Conservation (phyloP, 108 stramenopile species). For the Pseudonitzschia delicatissima region DNA sequence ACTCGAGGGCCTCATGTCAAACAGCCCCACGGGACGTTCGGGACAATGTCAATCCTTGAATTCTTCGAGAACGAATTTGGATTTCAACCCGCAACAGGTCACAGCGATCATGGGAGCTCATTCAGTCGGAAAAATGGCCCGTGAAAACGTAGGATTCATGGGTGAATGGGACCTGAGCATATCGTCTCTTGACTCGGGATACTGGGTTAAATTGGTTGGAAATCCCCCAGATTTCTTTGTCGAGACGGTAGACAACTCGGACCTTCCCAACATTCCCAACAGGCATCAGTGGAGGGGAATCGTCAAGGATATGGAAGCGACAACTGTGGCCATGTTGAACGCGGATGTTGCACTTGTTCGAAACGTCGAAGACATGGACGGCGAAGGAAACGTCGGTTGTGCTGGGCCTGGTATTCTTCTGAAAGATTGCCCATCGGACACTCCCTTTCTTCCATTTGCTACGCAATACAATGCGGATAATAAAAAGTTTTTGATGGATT, state of each 20-base stretch:
- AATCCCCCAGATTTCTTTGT: neutral
- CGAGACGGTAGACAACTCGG: slow-evolving; percentile 5
- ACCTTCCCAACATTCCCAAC: slow-evolving; percentile 29
- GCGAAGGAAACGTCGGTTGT: neutral
- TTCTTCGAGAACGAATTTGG: slow-evolving; percentile 41
- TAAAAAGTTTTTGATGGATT: slow-evolving; percentile 23
- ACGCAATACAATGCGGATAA: slow-evolving; percentile 11
- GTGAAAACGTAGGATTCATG: slow-evolving; percentile 40
- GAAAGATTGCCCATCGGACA: slow-evolving; percentile 9
- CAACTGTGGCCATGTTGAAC: slow-evolving; percentile 32
- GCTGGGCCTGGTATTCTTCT: slow-evolving; percentile 4
- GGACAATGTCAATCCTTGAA: slow-evolving; percentile 9
- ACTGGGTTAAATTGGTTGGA: slow-evolving; percentile 1
- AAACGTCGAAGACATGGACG: slow-evolving; percentile 21
- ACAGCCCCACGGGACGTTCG: slow-evolving; percentile 14
- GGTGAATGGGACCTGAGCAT: slow-evolving; percentile 28
- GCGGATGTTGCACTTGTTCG: slow-evolving; percentile 35
- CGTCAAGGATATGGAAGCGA: neutral
- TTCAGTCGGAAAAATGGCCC: slow-evolving; percentile 35
- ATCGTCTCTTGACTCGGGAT: slow-evolving; percentile 9
- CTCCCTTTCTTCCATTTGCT: slow-evolving; percentile 22
- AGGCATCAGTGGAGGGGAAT: slow-evolving; percentile 36
- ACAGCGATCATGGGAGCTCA: slow-evolving; percentile 64
- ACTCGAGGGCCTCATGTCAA: slow-evolving; percentile 1
- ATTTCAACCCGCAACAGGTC: slow-evolving; percentile 35